Conservation (phyloP, 768 basidiomycete genomes). For the Boletus vinaceobasis region DNA sequence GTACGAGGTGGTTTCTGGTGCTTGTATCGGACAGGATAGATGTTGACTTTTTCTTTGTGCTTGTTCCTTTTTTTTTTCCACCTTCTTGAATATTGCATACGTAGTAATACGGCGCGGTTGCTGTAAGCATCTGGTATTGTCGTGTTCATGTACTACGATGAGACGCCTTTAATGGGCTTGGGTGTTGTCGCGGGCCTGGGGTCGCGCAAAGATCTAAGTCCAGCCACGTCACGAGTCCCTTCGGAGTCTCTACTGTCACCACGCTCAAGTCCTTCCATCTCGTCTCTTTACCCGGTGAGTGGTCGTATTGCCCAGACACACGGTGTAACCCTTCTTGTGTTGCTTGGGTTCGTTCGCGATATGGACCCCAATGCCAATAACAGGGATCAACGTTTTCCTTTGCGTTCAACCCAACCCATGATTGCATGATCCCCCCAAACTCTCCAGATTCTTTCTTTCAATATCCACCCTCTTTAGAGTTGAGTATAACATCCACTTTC, state of each 20-base stretch:
- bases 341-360: not conserved
- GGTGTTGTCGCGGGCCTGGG: not conserved
- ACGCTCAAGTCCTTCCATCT: not conserved
- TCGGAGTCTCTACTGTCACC: not conserved
- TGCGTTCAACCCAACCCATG: not conserved
- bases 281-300: not conserved
- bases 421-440: not conserved
- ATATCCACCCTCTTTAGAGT: too few species aligned
- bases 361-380: not conserved
- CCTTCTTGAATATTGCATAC: constrained; percentile 1
- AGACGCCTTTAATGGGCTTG: not conserved
- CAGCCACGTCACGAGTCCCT: not conserved
- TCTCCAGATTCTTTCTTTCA: too few species aligned
- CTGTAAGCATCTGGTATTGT: not conserved
- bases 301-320: not conserved
- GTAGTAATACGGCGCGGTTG: not conserved
- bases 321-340: not conserved
- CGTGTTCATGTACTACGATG: not conserved
- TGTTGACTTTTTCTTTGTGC: not conserved
- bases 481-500: too few species aligned
- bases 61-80: not conserved
- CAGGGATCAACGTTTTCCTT: not conserved
- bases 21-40: constrained; percentile 3
- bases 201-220: too few species aligned
- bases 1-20: not conserved